Percentiles rank a stretch among this genome's conserved stretches.
Evolutionary conservation across 768 basidiomycete species (phyloP).

Genomic region (Tubosaeta sp.): DNA sequence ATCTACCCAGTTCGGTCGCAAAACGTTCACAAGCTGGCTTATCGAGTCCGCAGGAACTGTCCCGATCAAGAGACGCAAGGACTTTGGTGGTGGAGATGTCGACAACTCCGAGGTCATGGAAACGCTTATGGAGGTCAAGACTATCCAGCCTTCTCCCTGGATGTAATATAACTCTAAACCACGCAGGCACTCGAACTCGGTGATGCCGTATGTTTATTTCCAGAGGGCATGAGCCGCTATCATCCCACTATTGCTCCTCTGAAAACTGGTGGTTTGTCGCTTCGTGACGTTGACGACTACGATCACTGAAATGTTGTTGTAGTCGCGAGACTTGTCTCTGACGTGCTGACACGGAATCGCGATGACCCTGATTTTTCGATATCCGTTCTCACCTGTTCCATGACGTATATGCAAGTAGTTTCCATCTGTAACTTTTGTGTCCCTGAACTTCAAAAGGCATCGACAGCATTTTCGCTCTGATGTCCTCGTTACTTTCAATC

Average conservation of each 20-base stretch:
- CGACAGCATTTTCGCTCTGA: constrained; percentile 86
- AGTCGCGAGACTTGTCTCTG: constrained; percentile 81
- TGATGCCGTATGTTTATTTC: constrained; percentile 79
- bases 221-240: constrained; percentile 83
- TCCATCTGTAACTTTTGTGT: not conserved
- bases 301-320: not conserved
- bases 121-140: constrained; percentile 57
- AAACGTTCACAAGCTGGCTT: constrained; percentile 85
- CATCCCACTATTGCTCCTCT: constrained; percentile 84
- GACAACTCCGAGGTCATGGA: constrained; percentile 72
- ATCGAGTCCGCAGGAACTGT: constrained; percentile 87
- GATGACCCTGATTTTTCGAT: constrained; percentile 68
- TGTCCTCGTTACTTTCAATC: constrained; percentile 78
- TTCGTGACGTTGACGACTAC: not conserved
- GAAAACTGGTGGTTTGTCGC: constrained; percentile 73
- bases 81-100: constrained; percentile 47
- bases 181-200: constrained; percentile 67
- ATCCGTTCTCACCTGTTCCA: constrained; percentile 69
- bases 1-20: constrained; percentile 77
- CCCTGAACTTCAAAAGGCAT: constrained; percentile 46
- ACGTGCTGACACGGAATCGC: constrained; percentile 66
- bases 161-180: not conserved
- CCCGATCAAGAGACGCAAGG: constrained; percentile 74
- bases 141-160: not conserved
- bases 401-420: constrained; percentile 68